A percentile compares a stretch with the other conserved stretches of the same genome.
Evolutionary conservation across 176 grass and related monocot species (phyloP).

Genomic region (Thinopyrum elongatum): DNA sequence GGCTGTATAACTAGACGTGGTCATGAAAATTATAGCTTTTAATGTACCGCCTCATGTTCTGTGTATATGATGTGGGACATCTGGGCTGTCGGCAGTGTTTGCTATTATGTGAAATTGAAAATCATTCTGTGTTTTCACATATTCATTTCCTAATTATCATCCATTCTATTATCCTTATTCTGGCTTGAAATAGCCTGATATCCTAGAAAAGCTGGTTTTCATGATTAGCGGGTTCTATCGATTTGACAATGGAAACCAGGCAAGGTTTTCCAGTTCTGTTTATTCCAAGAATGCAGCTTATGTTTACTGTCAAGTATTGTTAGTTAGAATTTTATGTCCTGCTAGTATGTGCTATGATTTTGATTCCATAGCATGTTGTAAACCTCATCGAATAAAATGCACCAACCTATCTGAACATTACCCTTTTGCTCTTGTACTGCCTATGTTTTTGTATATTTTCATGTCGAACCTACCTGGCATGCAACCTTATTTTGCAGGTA

Average conservation of each 20-base stretch:
- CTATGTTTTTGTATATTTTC: background rate
- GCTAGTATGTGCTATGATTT: background rate
- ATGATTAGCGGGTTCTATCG: background rate
- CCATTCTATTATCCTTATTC: background rate
- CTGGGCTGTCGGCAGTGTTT: background rate
- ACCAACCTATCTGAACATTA: background rate
- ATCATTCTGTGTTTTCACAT: background rate
- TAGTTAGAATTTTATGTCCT: background rate
- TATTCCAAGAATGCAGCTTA: background rate
- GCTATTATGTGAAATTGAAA: background rate
- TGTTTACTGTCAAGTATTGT: background rate
- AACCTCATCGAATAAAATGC: background rate
- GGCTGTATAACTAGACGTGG: background rate
- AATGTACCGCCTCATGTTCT: background rate
- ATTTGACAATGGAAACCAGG: background rate
- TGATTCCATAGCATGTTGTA: background rate
- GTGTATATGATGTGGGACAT: background rate
- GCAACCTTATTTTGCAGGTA: slow-evolving; percentile 33
- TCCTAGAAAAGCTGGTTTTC: background rate
- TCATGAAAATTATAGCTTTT: background rate
- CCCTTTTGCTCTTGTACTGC: background rate
- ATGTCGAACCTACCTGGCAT: background rate
- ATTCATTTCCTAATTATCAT: background rate
- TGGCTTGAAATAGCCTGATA: background rate
- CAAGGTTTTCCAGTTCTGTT: background rate